Percentiles rank a stretch among this genome's conserved stretches.
These are phyloP conservation scores for Butyriboletus loyo DNA, from an alignment of 768 basidiomycete species.

Conservation along the genomic window DNA sequence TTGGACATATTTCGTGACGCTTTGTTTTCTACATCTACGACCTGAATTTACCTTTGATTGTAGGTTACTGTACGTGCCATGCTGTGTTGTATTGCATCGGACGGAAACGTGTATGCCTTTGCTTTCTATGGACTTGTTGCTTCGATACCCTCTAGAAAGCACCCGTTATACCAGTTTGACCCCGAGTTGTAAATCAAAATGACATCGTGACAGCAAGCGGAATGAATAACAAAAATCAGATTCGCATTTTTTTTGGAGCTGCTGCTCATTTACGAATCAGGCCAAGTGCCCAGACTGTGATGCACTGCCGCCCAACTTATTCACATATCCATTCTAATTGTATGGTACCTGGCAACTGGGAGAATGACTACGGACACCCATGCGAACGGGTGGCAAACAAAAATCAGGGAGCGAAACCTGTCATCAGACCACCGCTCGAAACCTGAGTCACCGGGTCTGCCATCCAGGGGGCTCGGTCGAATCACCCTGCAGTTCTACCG, in stretches of 20 bases:
- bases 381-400: not conserved
- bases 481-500: conserved; percentile 13
- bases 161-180: not conserved
- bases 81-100: conserved; percentile 2
- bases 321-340: not conserved
- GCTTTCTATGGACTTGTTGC: conserved; percentile 1
- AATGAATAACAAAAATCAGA: not conserved
- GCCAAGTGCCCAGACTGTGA: not conserved
- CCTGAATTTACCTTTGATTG: conserved; percentile 1
- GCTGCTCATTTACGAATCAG: not conserved
- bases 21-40: not conserved
- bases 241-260: not conserved
- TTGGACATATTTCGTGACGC: conserved; percentile 13
- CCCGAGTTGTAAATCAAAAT: not conserved
- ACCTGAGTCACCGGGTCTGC: conserved; percentile 6
- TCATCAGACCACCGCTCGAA: not conserved
- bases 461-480: not conserved
- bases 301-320: conserved; percentile 2
- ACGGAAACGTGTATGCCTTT: conserved; percentile 3
- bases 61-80: conserved; percentile 2
- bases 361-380: not conserved
- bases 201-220: not conserved
- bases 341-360: conserved; percentile 18
- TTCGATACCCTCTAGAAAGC: conserved; percentile 8
- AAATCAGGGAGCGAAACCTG: not conserved